These are phyloP conservation scores for Pleurostoma richardsiae DNA, from an alignment of 2,329 filamentous ascomycete genomes.

Conservation along the genomic window DNA sequence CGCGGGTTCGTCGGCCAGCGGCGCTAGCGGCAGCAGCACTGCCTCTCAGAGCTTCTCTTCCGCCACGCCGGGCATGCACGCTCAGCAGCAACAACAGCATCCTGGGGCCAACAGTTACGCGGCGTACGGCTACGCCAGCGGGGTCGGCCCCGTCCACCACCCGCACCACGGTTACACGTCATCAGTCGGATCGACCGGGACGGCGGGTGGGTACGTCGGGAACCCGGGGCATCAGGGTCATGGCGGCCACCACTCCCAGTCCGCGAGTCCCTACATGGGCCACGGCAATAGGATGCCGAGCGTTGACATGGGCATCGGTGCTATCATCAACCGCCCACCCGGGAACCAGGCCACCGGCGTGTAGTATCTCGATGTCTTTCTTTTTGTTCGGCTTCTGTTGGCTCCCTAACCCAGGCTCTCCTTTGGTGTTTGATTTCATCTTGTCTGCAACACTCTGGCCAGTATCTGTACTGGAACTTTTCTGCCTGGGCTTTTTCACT, in stretches of 20 bases:
- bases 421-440: too few species aligned
- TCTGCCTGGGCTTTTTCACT: too few species aligned
- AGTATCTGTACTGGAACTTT: too few species aligned
- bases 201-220: slow-evolving; percentile 23
- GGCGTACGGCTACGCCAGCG: slow-evolving; percentile 19
- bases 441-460: too few species aligned
- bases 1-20: slow-evolving; percentile 31
- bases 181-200: slow-evolving; percentile 44
- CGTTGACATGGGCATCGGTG: slow-evolving; percentile 57
- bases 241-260: slow-evolving; percentile 25
- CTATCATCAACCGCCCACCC: slow-evolving; percentile 48
- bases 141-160: slow-evolving; percentile 17
- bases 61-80: slow-evolving; percentile 11
- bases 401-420: too few species aligned
- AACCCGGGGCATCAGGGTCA: slow-evolving; percentile 17
- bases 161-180: slow-evolving; percentile 43
- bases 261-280: slow-evolving; percentile 41
- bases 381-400: too few species aligned
- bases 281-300: slow-evolving; percentile 44
- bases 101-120: slow-evolving; percentile 9
- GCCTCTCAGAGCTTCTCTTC: slow-evolving; percentile 13
- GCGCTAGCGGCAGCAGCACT: slow-evolving; percentile 27
- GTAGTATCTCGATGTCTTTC: too few species aligned
- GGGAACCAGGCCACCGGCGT: slow-evolving; percentile 2
- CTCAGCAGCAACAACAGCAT: slow-evolving; percentile 1